Evolutionary conservation across 805 yeast species (phyloP), one percentile per base, ranked within the genome.

Genomic region (Candida germanica): DNA sequence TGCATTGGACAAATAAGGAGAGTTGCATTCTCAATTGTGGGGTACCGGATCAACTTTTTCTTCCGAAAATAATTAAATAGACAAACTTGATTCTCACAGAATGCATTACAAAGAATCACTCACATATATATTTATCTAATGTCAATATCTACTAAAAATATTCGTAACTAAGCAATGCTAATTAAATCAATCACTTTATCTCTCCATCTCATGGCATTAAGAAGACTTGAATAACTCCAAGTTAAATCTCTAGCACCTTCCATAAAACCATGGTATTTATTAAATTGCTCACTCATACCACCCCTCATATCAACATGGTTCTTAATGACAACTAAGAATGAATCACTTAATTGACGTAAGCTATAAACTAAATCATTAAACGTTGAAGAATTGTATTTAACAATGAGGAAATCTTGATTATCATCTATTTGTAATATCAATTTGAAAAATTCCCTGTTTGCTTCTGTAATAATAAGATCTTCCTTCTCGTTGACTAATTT

Each of bases 201-300:
- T 31, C 93, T 78, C 80, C 85, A 76, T 55, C 80, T 69, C 39
- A 74, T 63, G 8, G 91, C 77, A 47, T 77, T 73, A 78, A 83
- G 80, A 30, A 84, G 75, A 4, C 95, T 73, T 21, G 87, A 77
- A 55, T 87, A 87, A 42, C 94, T 83, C 98, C 98, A 91, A 4
- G 97, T 89, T 48, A 91, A 73, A 49, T 85, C 77, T 37, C 64
- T 61, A 0, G 98, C 98, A 5, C 98, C 98, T 58, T 81, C 83
- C 83, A 87, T 77, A 56, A 60, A 87, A 0, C 98, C 98, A 27
- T 73, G 77, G 49, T 79, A 73, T 51, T 75, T 78, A 61, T 85
- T 87, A 58, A 87, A 87, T 54, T 91, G 96, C 60, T 91, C 98
- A 50, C 89, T 81, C 79, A 91, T 80, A 35, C 72, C 74, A 3